These are phyloP conservation scores for Avena atlantica DNA, from an alignment of 176 grass and related monocot genomes.

Conservation along the genomic window DNA sequence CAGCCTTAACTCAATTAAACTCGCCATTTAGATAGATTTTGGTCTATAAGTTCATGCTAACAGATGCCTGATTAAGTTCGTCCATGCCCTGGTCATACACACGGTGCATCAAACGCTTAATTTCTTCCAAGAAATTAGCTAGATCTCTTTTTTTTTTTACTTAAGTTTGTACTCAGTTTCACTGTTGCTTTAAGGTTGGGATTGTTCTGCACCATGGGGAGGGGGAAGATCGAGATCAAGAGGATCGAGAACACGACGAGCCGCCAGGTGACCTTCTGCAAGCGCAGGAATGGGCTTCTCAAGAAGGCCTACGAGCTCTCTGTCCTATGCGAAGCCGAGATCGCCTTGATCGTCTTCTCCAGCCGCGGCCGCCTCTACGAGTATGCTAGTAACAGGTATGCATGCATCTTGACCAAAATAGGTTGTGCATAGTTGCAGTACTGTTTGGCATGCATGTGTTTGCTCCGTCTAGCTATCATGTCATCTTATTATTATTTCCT, in stretches of 20 bases:
- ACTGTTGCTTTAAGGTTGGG: neutral
- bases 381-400: conserved; percentile 26
- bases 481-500: neutral
- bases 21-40: neutral
- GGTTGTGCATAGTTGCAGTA: neutral
- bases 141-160: too few relatives aligned
- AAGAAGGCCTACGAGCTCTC: conserved; percentile 32
- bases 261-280: conserved; percentile 31
- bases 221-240: conserved; percentile 36
- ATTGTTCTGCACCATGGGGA: conserved; percentile 7
- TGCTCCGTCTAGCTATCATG: neutral
- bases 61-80: neutral
- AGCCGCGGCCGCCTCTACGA: conserved; percentile 15
- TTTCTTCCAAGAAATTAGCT: too few relatives aligned
- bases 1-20: neutral
- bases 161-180: neutral
- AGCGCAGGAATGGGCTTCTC: conserved; percentile 29
- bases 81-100: neutral
- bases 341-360: conserved; percentile 34
- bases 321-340: conserved; percentile 18
- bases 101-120: neutral
- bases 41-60: neutral
- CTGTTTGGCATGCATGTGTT: neutral
- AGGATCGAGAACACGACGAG: conserved; percentile 33
- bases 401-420: too few relatives aligned